Conservation (phyloP, 768 basidiomycete species). For the Boletales sp. region DNA sequence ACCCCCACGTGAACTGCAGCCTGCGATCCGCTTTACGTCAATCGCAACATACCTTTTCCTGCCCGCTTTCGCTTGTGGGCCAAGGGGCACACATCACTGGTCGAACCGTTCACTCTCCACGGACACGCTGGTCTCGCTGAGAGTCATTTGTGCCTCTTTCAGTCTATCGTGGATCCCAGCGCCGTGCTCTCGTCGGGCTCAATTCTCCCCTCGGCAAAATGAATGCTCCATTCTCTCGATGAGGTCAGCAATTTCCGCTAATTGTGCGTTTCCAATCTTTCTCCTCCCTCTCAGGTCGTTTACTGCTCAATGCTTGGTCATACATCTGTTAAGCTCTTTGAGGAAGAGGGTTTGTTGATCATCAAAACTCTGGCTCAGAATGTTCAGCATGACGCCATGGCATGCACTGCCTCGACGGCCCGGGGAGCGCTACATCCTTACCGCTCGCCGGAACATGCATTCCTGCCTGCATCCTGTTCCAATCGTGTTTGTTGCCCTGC, state of each 20-base stretch:
- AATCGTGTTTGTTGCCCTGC: conserved; percentile 31
- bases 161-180: conserved; percentile 10
- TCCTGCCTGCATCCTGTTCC: conserved; percentile 29
- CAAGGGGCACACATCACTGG: conserved; percentile 18
- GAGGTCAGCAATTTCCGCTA: conserved; percentile 27
- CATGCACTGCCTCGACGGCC: conserved; percentile 25
- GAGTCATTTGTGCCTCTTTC: conserved; percentile 10
- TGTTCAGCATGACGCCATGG: conserved; percentile 25
- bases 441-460: conserved; percentile 29
- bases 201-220: conserved; percentile 10
- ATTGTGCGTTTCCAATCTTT: conserved; percentile 1
- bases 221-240: conserved; percentile 15
- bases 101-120: conserved; percentile 23
- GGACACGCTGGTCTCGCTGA: conserved; percentile 23
- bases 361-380: conserved; percentile 20
- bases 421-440: conserved; percentile 19
- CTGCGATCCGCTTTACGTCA: conserved; percentile 29
- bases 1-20: conserved; percentile 15
- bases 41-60: conserved; percentile 26
- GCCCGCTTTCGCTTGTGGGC: conserved; percentile 30
- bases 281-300: conserved; percentile 10
- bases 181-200: conserved; percentile 7
- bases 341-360: conserved; percentile 29
- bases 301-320: conserved; percentile 12
- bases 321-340: conserved; percentile 28